phyloP scores from a whole-genome alignment of 2,329 filamentous ascomycete species.

The Myriosclerotinia duriaeana region DNA sequence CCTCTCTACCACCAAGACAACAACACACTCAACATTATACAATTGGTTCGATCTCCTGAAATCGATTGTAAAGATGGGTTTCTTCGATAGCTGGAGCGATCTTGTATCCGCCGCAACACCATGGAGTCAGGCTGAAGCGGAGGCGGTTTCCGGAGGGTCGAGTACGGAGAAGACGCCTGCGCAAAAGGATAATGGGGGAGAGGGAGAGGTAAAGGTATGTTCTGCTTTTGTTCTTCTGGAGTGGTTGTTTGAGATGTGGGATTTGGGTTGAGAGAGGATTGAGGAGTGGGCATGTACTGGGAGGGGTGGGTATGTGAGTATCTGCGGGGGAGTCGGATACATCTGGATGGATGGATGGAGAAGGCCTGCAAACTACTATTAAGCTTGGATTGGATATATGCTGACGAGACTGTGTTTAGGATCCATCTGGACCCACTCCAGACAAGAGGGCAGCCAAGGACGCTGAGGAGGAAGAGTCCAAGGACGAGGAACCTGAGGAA shows the following conservation, averaged over 20 bases:
- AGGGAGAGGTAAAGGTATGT: slow-evolving; percentile 40
- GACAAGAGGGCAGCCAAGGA: slow-evolving; percentile 40
- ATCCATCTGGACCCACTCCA: slow-evolving; percentile 28
- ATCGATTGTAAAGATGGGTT: slow-evolving; percentile 53
- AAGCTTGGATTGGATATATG: not conserved
- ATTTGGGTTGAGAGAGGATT: not conserved
- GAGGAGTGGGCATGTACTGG: not conserved
- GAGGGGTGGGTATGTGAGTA: not conserved
- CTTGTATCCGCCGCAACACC: slow-evolving; percentile 64
- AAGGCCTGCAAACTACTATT: not conserved
- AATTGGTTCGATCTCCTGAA: slow-evolving; percentile 25
- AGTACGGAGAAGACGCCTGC: slow-evolving; percentile 46
- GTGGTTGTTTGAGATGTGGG: not conserved
- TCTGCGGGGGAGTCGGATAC: slow-evolving; percentile 13
- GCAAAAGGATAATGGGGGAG: slow-evolving; percentile 49
- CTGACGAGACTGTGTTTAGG: slow-evolving; percentile 24
- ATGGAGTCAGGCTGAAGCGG: slow-evolving; percentile 64
- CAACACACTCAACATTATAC: slow-evolving; percentile 23
- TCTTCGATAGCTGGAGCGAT: slow-evolving; percentile 65
- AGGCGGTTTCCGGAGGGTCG: slow-evolving; percentile 45
- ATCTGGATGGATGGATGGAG: not conserved
- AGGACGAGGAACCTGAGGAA: slow-evolving; percentile 47
- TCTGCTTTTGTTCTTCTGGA: not conserved
- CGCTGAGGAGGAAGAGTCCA: slow-evolving; percentile 40
- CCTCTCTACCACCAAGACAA: slow-evolving; percentile 16